phyloP scores from a whole-genome alignment of 1,139 yeast genomes.

The Oligophagozyma castellii region DNA sequence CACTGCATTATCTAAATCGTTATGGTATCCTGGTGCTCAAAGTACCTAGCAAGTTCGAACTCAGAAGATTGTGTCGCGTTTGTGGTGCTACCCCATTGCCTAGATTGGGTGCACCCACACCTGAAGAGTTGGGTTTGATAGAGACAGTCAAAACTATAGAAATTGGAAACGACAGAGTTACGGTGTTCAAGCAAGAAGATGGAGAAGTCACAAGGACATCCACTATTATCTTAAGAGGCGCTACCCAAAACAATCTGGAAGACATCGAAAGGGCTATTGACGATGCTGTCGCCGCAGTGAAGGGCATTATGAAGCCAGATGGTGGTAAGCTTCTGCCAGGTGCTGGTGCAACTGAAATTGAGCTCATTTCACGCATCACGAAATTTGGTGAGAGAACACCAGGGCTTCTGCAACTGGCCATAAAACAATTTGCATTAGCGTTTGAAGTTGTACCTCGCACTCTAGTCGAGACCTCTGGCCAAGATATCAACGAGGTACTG shows the following conservation, averaged over 20 bases:
- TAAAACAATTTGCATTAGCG: conserved; percentile 86
- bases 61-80: conserved; percentile 87
- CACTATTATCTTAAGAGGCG: conserved; percentile 88
- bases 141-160: conserved; percentile 85
- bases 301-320: conserved; percentile 70
- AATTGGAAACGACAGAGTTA: conserved; percentile 96
- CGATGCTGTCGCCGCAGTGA: conserved; percentile 88
- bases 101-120: conserved; percentile 88
- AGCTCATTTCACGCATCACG: conserved; percentile 65
- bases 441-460: conserved; percentile 90
- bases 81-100: conserved; percentile 97
- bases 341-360: conserved; percentile 95
- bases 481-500: conserved; percentile 76
- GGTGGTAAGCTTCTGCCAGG: conserved; percentile 69
- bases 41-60: conserved; percentile 86
- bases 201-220: conserved; percentile 60
- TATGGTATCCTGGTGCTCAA: conserved; percentile 72
- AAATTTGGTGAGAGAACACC: conserved; percentile 88
- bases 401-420: conserved; percentile 84
- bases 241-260: conserved; percentile 88
- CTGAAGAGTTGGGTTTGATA: conserved; percentile 82
- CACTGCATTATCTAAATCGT: conserved; percentile 84
- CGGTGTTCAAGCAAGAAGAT: conserved; percentile 75
- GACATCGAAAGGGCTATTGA: conserved; percentile 95
- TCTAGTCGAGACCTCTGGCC: conserved; percentile 87